Base-by-base conservation (phyloP, 2,329 filamentous ascomycete genomes). In the Nemania diffusa region DNA sequence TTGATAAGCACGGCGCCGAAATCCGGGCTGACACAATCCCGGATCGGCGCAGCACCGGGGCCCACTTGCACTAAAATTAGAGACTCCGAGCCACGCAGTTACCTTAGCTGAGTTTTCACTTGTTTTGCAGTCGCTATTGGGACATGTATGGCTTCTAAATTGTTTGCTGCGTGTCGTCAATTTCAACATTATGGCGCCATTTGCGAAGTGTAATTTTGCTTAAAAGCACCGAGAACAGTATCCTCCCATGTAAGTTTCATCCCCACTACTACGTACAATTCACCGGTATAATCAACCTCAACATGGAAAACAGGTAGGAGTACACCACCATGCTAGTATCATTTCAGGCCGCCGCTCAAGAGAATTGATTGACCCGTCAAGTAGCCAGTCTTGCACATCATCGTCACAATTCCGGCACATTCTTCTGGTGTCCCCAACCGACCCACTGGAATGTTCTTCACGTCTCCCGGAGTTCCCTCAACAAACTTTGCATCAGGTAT, bases 301-400 rank as follows among this genome's bases (percentile, higher is more conserved):
- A 17, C 6, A 44, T n/a, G n/a, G 17, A 6, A 6, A 20, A 44
- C 40, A 17, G 17, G 40, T 44, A 44, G 2, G 20, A 44, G 15
- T 44, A 9, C 1, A 20, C 5, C 17, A 44, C 40, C 40, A 44
- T 44, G 8, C 50, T 17, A 6, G 27, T 5, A 9, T 57, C 76
- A 85, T 72, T 85, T 86, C 71, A 87, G 76, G 1, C 84, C 84
- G 22, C 85, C 85, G 46, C 82, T 84, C 67, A 87, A 70, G 71
- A 87, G 69, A 37, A 88, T 79, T 68, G 84, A 87, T 76, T 88
- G 85, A 0, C 85, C 85, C 0, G 85, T 88, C 78, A 87, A 77
- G 69, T 89, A 90, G 0, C 88, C 87, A n/a, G 87, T 90, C 73
- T 79, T 83, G 68, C 83, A 85, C 53, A 88, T 78, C 87, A 89